Evolutionary conservation across 1,284 basidiomycete genomes (phyloP), one percentile per base, ranked within the genome.

Genomic region (Trametes polyzona): DNA sequence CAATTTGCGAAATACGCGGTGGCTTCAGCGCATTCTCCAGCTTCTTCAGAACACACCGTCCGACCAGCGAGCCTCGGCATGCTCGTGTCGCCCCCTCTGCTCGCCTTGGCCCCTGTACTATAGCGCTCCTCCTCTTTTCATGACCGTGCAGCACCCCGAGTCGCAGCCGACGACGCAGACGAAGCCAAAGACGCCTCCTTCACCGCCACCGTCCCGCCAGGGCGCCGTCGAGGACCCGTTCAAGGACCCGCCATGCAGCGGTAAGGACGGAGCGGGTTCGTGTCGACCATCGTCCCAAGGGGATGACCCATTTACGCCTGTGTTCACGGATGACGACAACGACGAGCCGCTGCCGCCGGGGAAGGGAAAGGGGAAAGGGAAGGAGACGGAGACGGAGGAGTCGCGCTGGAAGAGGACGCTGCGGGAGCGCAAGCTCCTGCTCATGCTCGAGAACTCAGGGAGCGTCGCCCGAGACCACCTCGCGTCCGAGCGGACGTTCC

Each of bases 401-500:
- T 12, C 52, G 10, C 37, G 39, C 4, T 59, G 50, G 56, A 47
- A 48, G 19, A 46, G 27, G 47, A 5, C 33, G 4, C 19, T 65
- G 43, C 52, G 52, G 76, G 59, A 56, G 51, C 30, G 64, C 63
- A 65, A 66, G 41, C 67, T 71, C 6, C 49, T 66, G 37, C 70
- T 83, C 50, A 74, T 70, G 14, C 70, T 84, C 37, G 76, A 83
- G 66, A 86, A 85, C 66, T 74, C 75, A n/a, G 82, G 82, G 8
- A 83, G 80, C 58, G 82, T 84, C 32, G 84, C 83, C 4, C 73
- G 84, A 53, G 84, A 86, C 66, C 84, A 87, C 64, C 74, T 86
- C 14, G 82, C 84, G 1, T 80, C 70, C 3, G 72, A 86, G 64
- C 72, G 83, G 33, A 86, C 83, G 2, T 86, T 82, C 68, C 72